Evolutionary conservation across 1,139 yeast species (phyloP).

Genomic region (Hyphopichia burtonii): DNA sequence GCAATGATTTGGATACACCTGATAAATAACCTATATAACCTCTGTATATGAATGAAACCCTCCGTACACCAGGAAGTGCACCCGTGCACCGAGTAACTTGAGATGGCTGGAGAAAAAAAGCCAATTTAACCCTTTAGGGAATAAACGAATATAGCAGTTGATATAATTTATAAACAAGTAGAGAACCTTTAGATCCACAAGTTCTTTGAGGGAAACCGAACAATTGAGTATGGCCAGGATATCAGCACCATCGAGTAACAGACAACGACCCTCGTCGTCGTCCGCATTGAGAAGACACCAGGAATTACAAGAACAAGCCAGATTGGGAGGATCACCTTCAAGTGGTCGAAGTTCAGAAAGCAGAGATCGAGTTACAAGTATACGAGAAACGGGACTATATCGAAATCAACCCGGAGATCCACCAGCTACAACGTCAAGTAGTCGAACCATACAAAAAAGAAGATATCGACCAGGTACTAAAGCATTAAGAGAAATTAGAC

Average conservation of each 20-base stretch:
- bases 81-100: background rate
- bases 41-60: too few relatives aligned
- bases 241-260: constrained; percentile 12
- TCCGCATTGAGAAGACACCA: constrained; percentile 15
- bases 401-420: constrained; percentile 57
- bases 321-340: constrained; percentile 1
- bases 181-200: too few relatives aligned
- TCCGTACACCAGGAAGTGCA: too few relatives aligned
- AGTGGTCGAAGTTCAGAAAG: background rate
- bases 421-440: constrained; percentile 17
- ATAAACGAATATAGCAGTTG: background rate
- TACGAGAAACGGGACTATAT: constrained; percentile 35
- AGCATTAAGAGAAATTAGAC: constrained; percentile 76
- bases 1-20: background rate
- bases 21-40: too few relatives aligned
- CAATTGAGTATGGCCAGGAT: constrained; percentile 16
- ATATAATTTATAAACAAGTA: too few relatives aligned
- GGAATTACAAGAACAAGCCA: constrained; percentile 10
- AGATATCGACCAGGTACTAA: constrained; percentile 71
- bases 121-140: constrained; percentile 1
- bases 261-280: constrained; percentile 5
- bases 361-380: constrained; percentile 1
- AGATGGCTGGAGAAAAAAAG: constrained; percentile 1
- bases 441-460: constrained; percentile 32
- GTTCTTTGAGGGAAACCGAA: too few relatives aligned